Conservation (phyloP, 176 grass and related monocot genomes). For the Musa troglodytarum region DNA sequence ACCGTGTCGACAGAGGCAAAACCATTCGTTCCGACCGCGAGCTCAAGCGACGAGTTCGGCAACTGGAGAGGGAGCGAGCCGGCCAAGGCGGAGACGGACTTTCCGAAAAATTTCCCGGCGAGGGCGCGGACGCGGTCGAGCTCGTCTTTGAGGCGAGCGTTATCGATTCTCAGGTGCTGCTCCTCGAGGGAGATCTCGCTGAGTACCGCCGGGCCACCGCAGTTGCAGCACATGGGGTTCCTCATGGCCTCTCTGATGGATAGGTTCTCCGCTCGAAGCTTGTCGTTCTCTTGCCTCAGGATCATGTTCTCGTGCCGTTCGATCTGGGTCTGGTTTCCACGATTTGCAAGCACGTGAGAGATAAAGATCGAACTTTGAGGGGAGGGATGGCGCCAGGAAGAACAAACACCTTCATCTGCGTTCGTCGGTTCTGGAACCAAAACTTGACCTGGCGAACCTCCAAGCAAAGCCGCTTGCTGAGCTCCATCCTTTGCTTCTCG, state of each 20-base stretch:
- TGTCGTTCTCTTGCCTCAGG: constrained; percentile 70
- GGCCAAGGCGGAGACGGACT: constrained; percentile 28
- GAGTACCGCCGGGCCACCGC: constrained; percentile 35
- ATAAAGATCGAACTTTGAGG: not conserved
- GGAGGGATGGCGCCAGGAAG: not conserved
- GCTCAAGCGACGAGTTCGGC: constrained; percentile 40
- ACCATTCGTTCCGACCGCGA: constrained; percentile 35
- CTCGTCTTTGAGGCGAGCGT: constrained; percentile 66
- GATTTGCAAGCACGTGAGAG: not conserved
- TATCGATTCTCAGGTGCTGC: constrained; percentile 61
- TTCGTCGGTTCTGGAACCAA: constrained; percentile 94
- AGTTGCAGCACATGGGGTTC: constrained; percentile 42
- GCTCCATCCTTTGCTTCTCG: constrained; percentile 48
- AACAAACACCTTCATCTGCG: constrained; percentile 60
- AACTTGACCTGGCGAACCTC: constrained; percentile 82
- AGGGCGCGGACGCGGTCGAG: constrained; percentile 57
- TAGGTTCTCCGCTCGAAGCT: constrained; percentile 59
- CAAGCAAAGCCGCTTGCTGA: constrained; percentile 54
- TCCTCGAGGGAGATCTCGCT: constrained; percentile 48
- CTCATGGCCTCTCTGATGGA: constrained; percentile 46
- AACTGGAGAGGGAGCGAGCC: constrained; percentile 2
- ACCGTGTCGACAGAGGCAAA: constrained; percentile 24
- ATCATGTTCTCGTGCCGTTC: constrained; percentile 54
- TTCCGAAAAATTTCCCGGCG: constrained; percentile 50
- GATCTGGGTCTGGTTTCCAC: constrained; percentile 40